phyloP scores from a whole-genome alignment of 805 yeast species.

The Allodekkera sacchari region DNA sequence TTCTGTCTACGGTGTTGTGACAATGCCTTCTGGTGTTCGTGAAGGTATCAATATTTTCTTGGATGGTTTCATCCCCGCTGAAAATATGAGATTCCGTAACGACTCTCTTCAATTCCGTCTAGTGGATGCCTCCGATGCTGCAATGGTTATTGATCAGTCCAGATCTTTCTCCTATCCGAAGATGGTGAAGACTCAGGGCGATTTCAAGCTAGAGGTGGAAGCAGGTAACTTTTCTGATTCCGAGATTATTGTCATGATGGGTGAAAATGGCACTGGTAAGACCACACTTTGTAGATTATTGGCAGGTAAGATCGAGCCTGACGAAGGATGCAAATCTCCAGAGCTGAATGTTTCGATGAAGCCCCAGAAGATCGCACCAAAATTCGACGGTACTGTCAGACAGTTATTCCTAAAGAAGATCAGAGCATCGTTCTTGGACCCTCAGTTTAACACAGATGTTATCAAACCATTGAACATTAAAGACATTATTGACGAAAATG shows the following conservation, averaged over 20 bases:
- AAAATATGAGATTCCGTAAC: constrained; percentile 92
- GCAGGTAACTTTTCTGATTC: constrained; percentile 91
- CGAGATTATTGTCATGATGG: constrained; percentile 98
- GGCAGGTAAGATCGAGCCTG: constrained; percentile 91
- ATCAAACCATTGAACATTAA: constrained; percentile 92
- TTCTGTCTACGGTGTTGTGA: constrained; percentile 97
- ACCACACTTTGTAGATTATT: constrained; percentile 93
- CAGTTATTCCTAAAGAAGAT: constrained; percentile 95
- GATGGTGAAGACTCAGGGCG: constrained; percentile 91
- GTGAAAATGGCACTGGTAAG: constrained; percentile 99
- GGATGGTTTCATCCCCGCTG: constrained; percentile 97
- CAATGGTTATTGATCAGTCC: constrained; percentile 65
- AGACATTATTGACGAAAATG: constrained; percentile 94
- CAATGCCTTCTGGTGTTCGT: constrained; percentile 92
- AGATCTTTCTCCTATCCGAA: constrained; percentile 70
- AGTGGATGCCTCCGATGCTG: constrained; percentile 84
- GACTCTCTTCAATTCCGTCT: constrained; percentile 92
- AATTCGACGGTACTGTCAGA: constrained; percentile 97
- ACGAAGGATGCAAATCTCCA: constrained; percentile 71
- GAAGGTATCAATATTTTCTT: constrained; percentile 98
- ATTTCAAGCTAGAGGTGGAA: constrained; percentile 76
- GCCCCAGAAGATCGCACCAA: constrained; percentile 99
- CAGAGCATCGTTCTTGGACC: constrained; percentile 86
- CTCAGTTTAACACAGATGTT: constrained; percentile 98
- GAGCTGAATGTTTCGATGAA: constrained; percentile 92